Conservation (phyloP, 1,139 yeast genomes). For the Zygoascus hellenicus region DNA sequence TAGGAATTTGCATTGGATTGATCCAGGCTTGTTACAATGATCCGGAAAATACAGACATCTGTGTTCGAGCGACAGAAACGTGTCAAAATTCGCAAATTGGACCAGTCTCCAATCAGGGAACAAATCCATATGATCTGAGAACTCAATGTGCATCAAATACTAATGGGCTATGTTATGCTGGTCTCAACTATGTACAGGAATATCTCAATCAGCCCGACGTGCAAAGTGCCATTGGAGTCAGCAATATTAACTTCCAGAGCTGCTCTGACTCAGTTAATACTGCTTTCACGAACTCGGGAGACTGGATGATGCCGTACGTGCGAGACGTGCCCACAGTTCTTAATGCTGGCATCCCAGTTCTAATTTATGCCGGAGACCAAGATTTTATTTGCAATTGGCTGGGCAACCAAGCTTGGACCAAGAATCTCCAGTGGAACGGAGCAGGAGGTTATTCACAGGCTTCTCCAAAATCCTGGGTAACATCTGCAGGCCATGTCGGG, state of each 20-base stretch:
- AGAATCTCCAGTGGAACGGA: conserved; percentile 57
- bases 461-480: conserved; percentile 38
- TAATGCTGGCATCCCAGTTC: conserved; percentile 57
- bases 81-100: conserved; percentile 85
- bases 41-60: conserved; percentile 68
- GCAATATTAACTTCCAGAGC: conserved; percentile 61
- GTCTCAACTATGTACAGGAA: conserved; percentile 54
- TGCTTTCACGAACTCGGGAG: conserved; percentile 53
- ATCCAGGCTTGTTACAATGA: conserved; percentile 73
- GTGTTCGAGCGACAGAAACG: conserved; percentile 87
- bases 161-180: conserved; percentile 62
- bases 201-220: conserved; percentile 65
- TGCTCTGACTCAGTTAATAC: conserved; percentile 48
- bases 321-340: conserved; percentile 50
- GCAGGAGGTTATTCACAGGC: conserved; percentile 27
- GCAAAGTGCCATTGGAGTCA: conserved; percentile 81
- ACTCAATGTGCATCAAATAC: conserved; percentile 69
- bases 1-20: conserved; percentile 74
- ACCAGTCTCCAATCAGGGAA: conserved; percentile 84
- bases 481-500: conserved; percentile 24
- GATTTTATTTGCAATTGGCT: conserved; percentile 90
- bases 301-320: conserved; percentile 56
- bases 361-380: conserved; percentile 84
- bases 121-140: conserved; percentile 90
- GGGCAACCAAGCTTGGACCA: conserved; percentile 78